Base-by-base conservation (phyloP, 1,284 basidiomycete species). In the Ganoderma lucidum region DNA sequence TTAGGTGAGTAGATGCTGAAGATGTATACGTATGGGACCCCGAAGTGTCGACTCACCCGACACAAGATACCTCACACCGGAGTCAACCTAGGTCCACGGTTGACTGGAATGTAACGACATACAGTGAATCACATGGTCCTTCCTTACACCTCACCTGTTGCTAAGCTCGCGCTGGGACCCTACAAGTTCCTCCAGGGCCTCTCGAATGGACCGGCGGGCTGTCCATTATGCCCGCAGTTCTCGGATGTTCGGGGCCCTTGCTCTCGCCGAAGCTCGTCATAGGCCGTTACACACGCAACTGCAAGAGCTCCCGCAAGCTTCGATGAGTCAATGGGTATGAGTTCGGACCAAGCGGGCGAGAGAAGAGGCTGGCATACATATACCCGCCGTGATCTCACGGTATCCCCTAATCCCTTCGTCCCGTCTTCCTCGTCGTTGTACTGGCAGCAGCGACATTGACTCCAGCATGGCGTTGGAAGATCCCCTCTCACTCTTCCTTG, bases 381-480 rank as follows among this genome's bases (percentile, higher is more conserved):
- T 51, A 51, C 10, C 23, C 23, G 9, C 23, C 1, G n/a, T 14
- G 10, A 23, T 14, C 12, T 12, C 48, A 12, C 48, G 23, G 56
- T 2, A 9, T 30, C 15, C 37, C 3, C 15, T 15, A 37, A 37
- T 6, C 32, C 23, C 19, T 58, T 58, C 56, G 3, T 32, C 19
- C 56, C 3, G 32, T 39, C 58, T 51, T 14, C 19, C 45, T 19
- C 3, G 45, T 48, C 48, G 48, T 14, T 51, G 48, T 14, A 28
- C 48, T 12, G 3, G 23, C 6, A 10, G n/a, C 45, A 28, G 37
- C 39, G 37, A 30, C 37, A 44, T 28, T 23, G 2, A 6, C 39
- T 12, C 37, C 37, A 12, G 0, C 14, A 61, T 61, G 42, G 51
- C 65, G 48, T 61, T 66, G 53, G 53, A 63, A 17, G 62, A 67